phyloP scores from a whole-genome alignment of 1,284 basidiomycete species.

The Tilletia horrida region DNA sequence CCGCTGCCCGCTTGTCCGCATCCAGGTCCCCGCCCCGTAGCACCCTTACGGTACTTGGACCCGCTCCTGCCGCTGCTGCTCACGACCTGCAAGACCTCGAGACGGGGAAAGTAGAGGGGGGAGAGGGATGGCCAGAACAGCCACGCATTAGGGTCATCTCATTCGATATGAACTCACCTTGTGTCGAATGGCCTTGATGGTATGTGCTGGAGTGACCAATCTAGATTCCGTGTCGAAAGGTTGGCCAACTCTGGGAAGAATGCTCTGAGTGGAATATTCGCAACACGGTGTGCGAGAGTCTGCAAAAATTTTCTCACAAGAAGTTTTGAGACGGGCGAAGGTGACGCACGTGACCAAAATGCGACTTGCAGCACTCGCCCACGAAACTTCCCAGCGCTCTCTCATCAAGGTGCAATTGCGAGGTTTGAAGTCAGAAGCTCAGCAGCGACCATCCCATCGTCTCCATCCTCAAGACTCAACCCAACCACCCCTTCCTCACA shows the following conservation, averaged over 20 bases:
- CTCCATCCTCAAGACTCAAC: background rate
- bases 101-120: background rate
- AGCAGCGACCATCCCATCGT: slow-evolving; percentile 24
- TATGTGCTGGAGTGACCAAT: background rate
- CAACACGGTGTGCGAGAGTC: background rate
- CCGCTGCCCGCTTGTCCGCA: too few species aligned
- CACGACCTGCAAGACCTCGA: too few species aligned
- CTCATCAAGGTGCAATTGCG: background rate
- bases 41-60: too few species aligned
- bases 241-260: too few species aligned
- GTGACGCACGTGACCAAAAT: too few species aligned
- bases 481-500: background rate
- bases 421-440: background rate
- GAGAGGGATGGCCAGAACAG: slow-evolving; percentile 10
- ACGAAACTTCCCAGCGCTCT: background rate
- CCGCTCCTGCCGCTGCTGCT: too few species aligned
- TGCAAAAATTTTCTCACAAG: slow-evolving; percentile 5
- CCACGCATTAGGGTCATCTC: slow-evolving; percentile 13
- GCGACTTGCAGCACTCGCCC: too few species aligned
- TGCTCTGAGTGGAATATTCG: background rate
- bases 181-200: slow-evolving; percentile 1
- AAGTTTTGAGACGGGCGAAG: background rate
- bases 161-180: background rate
- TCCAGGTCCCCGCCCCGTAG: too few species aligned
- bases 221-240: too few species aligned